A percentile compares a stretch with the other conserved stretches of the same genome.
Conservation (phyloP, 176 grass and related monocot genomes). For the Carex scoparia region DNA sequence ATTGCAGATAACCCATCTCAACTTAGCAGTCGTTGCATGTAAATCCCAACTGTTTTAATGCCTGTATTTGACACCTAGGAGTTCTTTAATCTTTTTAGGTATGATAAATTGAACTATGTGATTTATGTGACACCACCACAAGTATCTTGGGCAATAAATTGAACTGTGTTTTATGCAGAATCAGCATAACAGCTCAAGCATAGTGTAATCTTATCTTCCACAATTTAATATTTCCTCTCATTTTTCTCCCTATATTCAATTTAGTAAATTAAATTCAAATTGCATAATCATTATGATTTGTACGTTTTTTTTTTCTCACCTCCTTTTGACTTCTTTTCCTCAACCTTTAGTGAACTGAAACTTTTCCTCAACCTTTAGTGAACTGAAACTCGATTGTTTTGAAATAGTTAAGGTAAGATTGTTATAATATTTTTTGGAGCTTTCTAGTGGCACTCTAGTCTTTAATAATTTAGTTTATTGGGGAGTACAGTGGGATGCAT, state of each 20-base stretch:
- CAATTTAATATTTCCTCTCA: not conserved
- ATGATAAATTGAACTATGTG: not conserved
- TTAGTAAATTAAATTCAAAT: not conserved
- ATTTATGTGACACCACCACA: not conserved
- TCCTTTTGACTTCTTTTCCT: not conserved
- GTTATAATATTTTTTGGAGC: not conserved
- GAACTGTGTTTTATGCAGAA: not conserved
- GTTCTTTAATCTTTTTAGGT: not conserved
- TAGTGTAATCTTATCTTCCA: not conserved
- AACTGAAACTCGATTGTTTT: not conserved
- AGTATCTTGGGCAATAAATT: constrained; percentile 9
- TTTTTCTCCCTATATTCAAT: not conserved
- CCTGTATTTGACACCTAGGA: not conserved
- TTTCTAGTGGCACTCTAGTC: not conserved
- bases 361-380: not conserved
- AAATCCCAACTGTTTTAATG: not conserved
- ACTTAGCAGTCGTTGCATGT: not conserved
- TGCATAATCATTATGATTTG: not conserved
- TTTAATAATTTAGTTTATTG: not conserved
- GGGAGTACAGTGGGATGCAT: not conserved
- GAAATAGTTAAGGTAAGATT: not conserved
- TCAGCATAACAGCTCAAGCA: not conserved
- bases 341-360: not conserved
- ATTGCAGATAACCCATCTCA: not conserved
- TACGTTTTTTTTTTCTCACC: not conserved